These are phyloP conservation scores for Chloranthus sessilifolius DNA, from an alignment of 164 flowering plant genomes.

Conservation along the genomic window DNA sequence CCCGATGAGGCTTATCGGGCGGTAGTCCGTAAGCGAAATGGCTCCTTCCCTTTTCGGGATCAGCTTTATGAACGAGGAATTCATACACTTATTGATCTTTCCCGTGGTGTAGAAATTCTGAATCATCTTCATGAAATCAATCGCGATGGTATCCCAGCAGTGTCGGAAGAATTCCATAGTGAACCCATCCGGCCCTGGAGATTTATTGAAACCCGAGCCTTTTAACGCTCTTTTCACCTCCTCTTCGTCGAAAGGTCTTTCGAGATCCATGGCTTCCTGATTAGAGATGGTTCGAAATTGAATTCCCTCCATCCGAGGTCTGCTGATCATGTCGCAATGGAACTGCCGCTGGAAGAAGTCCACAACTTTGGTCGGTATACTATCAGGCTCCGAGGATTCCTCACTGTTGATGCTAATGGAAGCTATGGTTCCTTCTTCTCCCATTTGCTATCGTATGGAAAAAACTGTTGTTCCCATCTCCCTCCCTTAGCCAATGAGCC, in stretches of 20 bases:
- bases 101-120: background rate
- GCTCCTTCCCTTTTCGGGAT: background rate
- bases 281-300: too few species aligned
- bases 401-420: too few species aligned
- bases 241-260: background rate
- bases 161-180: background rate
- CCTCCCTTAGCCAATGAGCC: too few species aligned
- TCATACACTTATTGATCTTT: background rate
- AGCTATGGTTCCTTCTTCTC: too few species aligned
- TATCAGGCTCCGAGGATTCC: too few species aligned
- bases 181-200: background rate
- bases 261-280: too few species aligned
- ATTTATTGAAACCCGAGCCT: background rate
- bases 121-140: background rate
- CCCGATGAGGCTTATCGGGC: background rate
- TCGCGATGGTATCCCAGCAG: background rate
- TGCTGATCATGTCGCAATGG: too few species aligned
- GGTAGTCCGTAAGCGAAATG: background rate
- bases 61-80: background rate
- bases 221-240: background rate
- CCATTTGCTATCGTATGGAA: too few species aligned
- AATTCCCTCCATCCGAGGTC: too few species aligned
- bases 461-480: too few species aligned
- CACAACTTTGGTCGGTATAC: too few species aligned
- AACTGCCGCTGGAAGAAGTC: too few species aligned